Conservation (phyloP, 1,284 basidiomycete species). For the Boletus mariae region DNA sequence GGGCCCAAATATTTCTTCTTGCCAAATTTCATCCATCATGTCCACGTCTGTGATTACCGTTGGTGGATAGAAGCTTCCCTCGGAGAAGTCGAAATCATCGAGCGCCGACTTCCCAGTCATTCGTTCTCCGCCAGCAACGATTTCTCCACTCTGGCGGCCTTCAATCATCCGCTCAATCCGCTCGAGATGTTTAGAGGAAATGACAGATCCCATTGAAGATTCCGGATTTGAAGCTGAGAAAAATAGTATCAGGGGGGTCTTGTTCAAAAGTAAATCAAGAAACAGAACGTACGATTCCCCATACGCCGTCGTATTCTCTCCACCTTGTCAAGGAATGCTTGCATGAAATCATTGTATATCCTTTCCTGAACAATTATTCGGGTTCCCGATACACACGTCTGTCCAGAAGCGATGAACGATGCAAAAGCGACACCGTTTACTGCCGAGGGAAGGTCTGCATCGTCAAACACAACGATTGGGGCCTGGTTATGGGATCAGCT, state of each 20-base stretch:
- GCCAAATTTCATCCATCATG: slow-evolving; percentile 64
- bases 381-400: slow-evolving; percentile 81
- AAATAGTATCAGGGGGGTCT: not conserved
- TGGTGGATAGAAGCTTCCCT: slow-evolving; percentile 72
- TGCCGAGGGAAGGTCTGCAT: slow-evolving; percentile 65
- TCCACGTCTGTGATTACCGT: slow-evolving; percentile 66
- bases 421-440: slow-evolving; percentile 80
- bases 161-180: slow-evolving; percentile 61
- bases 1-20: slow-evolving; percentile 79
- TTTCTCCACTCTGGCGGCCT: slow-evolving; percentile 41
- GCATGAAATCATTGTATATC: slow-evolving; percentile 67
- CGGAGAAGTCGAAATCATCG: slow-evolving; percentile 65
- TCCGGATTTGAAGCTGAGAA: slow-evolving; percentile 59
- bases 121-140: slow-evolving; percentile 62
- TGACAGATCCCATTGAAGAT: slow-evolving; percentile 75
- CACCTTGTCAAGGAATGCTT: slow-evolving; percentile 57
- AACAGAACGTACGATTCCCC: slow-evolving; percentile 63
- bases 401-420: slow-evolving; percentile 80
- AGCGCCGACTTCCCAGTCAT: slow-evolving; percentile 57
- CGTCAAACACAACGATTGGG: slow-evolving; percentile 73
- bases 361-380: slow-evolving; percentile 66
- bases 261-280: slow-evolving; percentile 1
- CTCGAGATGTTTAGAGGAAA: slow-evolving; percentile 58
- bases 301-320: slow-evolving; percentile 61
- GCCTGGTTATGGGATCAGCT: slow-evolving; percentile 43